Evolutionary conservation across 2,329 filamentous ascomycete genomes (phyloP).

Genomic region (Hypoxylon rubiginosum): DNA sequence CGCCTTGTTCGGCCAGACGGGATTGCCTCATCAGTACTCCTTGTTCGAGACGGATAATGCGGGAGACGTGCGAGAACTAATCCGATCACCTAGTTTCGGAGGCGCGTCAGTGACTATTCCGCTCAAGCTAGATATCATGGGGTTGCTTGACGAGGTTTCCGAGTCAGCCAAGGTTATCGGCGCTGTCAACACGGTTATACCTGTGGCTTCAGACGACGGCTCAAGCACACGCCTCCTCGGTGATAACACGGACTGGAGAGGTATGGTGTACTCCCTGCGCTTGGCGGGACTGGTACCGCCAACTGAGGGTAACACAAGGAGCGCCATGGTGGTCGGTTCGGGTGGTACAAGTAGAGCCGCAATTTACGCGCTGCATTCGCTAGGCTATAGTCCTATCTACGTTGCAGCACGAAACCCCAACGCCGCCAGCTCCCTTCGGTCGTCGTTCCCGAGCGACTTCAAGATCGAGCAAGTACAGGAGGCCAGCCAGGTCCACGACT

Average conservation of each 20-base stretch:
- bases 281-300: constrained; percentile 71
- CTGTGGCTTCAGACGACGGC: constrained; percentile 58
- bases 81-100: constrained; percentile 82
- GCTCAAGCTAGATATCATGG: constrained; percentile 89
- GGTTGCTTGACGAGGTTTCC: constrained; percentile 82
- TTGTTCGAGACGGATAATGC: constrained; percentile 79
- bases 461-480: constrained; percentile 71
- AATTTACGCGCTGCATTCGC: constrained; percentile 85
- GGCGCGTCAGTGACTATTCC: constrained; percentile 97
- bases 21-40: constrained; percentile 87
- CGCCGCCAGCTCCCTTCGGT: constrained; percentile 76
- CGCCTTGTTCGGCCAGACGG: constrained; percentile 79
- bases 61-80: constrained; percentile 71
- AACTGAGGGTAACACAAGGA: constrained; percentile 55
- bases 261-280: constrained; percentile 85
- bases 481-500: constrained; percentile 60
- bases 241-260: constrained; percentile 96
- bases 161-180: constrained; percentile 86
- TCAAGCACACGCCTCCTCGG: constrained; percentile 74
- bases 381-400: constrained; percentile 89
- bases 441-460: constrained; percentile 80
- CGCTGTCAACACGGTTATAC: constrained; percentile 93
- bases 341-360: constrained; percentile 94
- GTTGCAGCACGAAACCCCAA: constrained; percentile 81
- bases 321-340: constrained; percentile 87